Evolutionary conservation across 805 yeast species (phyloP).

Genomic region (Groenewaldozyma tartarivorans): DNA sequence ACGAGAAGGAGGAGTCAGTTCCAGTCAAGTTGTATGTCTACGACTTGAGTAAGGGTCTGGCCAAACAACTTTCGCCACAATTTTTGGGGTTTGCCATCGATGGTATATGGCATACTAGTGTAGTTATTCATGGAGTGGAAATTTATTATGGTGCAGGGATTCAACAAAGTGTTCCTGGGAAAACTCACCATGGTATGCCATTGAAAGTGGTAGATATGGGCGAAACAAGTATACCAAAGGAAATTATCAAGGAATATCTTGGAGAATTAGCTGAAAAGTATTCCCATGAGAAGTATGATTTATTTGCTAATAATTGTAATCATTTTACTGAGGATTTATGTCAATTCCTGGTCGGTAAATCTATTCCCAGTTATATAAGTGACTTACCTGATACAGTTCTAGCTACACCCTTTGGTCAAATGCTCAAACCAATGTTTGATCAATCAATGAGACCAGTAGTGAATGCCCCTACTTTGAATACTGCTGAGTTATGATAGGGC

Average conservation of each 20-base stretch:
- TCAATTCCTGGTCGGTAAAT: conserved; percentile 48
- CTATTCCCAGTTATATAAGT: conserved; percentile 44
- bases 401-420: conserved; percentile 41
- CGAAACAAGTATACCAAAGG: conserved; percentile 40
- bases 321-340: conserved; percentile 51
- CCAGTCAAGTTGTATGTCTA: conserved; percentile 50
- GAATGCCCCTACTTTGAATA: conserved; percentile 10
- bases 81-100: conserved; percentile 45
- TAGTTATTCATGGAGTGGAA: conserved; percentile 43
- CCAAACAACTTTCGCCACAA: conserved; percentile 39
- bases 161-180: conserved; percentile 38
- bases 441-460: conserved; percentile 16
- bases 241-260: conserved; percentile 44
- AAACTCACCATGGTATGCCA: conserved; percentile 52
- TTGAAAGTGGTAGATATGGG: conserved; percentile 46
- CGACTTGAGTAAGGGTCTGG: conserved; percentile 55
- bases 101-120: conserved; percentile 59
- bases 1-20: conserved; percentile 8
- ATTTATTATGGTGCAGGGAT: conserved; percentile 55
- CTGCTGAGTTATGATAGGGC: conserved; percentile 4
- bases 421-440: conserved; percentile 32
- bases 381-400: conserved; percentile 45
- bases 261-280: conserved; percentile 40
- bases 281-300: conserved; percentile 40
- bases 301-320: conserved; percentile 58